These are phyloP conservation scores for Pseudogymnoascus sp. DNA, from an alignment of 2,329 filamentous ascomycete genomes.

Conservation along the genomic window DNA sequence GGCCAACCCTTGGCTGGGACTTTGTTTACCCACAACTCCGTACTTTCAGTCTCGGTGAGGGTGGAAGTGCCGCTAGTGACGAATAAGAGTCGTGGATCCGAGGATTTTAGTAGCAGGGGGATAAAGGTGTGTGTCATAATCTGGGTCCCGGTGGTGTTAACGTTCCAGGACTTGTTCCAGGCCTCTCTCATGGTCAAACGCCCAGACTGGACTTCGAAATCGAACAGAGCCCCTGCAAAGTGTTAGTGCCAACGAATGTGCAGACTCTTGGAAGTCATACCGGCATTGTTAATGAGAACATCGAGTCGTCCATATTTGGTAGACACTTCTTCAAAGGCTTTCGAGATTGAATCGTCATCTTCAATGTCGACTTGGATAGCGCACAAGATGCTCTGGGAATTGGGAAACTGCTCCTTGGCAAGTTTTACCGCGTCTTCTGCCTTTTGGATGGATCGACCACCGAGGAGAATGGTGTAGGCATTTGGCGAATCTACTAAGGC, in stretches of 20 bases:
- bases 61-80: conserved; percentile 36
- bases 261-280: conserved; percentile 8
- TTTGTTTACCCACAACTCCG: conserved; percentile 16
- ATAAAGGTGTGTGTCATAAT: conserved; percentile 29
- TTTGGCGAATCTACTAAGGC: conserved; percentile 13
- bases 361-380: conserved; percentile 26
- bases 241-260: not conserved
- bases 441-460: conserved; percentile 32
- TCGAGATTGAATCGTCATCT: conserved; percentile 27
- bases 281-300: conserved; percentile 29
- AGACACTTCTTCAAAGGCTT: conserved; percentile 24
- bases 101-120: conserved; percentile 36
- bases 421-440: conserved; percentile 32
- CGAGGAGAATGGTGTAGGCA: conserved; percentile 33
- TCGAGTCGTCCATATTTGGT: conserved; percentile 25
- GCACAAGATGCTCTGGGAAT: conserved; percentile 19
- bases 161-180: conserved; percentile 34
- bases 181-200: conserved; percentile 29
- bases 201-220: conserved; percentile 23
- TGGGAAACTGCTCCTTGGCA: conserved; percentile 28
- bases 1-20: conserved; percentile 32
- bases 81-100: conserved; percentile 38
- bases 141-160: conserved; percentile 36
- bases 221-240: conserved; percentile 21
- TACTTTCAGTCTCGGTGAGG: conserved; percentile 24